A percentile compares a stretch with the other conserved stretches of the same genome.
Conservation (phyloP, 2,329 filamentous ascomycete species). For the Colletotrichum lindemuthianum region DNA sequence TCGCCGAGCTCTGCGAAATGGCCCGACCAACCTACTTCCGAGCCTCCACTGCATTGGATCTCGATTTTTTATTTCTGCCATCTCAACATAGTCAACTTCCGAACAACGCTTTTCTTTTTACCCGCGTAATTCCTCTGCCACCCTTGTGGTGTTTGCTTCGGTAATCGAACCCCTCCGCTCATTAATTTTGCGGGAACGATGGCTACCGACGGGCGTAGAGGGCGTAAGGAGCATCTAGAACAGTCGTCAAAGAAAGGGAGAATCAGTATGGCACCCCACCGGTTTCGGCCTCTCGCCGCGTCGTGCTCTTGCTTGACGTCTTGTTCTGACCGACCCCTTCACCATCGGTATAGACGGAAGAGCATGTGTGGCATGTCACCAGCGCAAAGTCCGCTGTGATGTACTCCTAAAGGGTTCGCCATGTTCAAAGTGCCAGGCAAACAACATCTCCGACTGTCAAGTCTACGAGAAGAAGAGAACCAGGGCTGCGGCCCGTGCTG, state of each 20-base stretch:
- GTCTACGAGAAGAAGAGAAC: conserved; percentile 62
- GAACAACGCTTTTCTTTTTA: not conserved
- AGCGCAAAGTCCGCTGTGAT: conserved; percentile 62
- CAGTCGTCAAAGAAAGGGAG: conserved; percentile 13
- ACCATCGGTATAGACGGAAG: conserved; percentile 42
- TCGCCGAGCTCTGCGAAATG: conserved; percentile 20
- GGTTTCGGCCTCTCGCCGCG: not conserved
- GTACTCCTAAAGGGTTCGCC: conserved; percentile 56
- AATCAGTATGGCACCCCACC: conserved; percentile 27
- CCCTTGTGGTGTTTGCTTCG: conserved; percentile 1
- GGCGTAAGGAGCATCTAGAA: not conserved
- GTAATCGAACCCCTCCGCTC: not conserved
- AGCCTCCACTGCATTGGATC: not conserved
- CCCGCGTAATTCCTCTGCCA: conserved; percentile 1
- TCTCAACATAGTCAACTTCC: conserved; percentile 10
- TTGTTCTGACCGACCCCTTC: not conserved
- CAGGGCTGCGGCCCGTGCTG: conserved; percentile 46
- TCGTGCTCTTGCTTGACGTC: not conserved
- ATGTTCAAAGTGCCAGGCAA: conserved; percentile 58
- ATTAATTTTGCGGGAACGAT: conserved; percentile 2
- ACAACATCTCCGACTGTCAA: conserved; percentile 53
- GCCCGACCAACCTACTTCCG: too few relatives aligned
- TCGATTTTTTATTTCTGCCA: conserved; percentile 2
- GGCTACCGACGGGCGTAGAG: conserved; percentile 12
- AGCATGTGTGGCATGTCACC: conserved; percentile 60